Percentiles rank a stretch among this genome's conserved stretches.
phyloP scores from a whole-genome alignment of 1,139 yeast genomes.

The Blastobotrys serpentis region DNA sequence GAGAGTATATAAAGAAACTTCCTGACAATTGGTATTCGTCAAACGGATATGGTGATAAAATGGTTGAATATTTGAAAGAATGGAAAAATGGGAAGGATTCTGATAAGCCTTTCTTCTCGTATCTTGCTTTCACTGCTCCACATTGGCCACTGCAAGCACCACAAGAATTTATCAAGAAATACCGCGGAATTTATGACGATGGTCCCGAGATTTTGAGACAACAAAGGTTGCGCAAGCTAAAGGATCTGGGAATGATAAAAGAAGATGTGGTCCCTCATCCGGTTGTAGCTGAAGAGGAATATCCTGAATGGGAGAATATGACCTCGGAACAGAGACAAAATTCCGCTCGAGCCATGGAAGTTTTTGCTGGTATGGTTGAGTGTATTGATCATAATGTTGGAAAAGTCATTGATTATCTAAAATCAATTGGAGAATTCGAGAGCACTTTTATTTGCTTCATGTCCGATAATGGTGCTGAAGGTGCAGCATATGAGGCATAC shows the following conservation, averaged over 20 bases:
- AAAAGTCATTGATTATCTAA: conserved; percentile 44
- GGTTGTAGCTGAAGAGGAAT: conserved; percentile 42
- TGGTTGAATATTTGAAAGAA: conserved; percentile 39
- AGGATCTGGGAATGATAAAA: conserved; percentile 47
- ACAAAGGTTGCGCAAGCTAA: conserved; percentile 43
- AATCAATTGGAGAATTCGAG: conserved; percentile 46
- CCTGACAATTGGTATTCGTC: conserved; percentile 53
- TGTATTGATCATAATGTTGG: conserved; percentile 51
- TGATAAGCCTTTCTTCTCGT: conserved; percentile 51
- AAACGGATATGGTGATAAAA: conserved; percentile 46
- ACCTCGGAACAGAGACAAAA: conserved; percentile 42
- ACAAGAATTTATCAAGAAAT: conserved; percentile 46
- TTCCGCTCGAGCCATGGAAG: conserved; percentile 49
- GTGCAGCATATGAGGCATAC: conserved; percentile 55
- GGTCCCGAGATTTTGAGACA: conserved; percentile 50
- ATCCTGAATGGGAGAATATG: conserved; percentile 46
- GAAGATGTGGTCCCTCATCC: conserved; percentile 48
- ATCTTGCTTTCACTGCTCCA: conserved; percentile 57
- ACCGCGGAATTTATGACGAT: conserved; percentile 49
- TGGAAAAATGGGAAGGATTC: conserved; percentile 23
- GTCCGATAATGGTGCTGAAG: conserved; percentile 65
- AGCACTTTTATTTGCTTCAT: conserved; percentile 55
- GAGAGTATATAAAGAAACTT: conserved; percentile 40
- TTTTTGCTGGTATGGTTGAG: conserved; percentile 64
- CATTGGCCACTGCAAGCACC: conserved; percentile 67